Base-by-base conservation (phyloP, 1,284 basidiomycete species). In the Sporisorium reilianum region DNA sequence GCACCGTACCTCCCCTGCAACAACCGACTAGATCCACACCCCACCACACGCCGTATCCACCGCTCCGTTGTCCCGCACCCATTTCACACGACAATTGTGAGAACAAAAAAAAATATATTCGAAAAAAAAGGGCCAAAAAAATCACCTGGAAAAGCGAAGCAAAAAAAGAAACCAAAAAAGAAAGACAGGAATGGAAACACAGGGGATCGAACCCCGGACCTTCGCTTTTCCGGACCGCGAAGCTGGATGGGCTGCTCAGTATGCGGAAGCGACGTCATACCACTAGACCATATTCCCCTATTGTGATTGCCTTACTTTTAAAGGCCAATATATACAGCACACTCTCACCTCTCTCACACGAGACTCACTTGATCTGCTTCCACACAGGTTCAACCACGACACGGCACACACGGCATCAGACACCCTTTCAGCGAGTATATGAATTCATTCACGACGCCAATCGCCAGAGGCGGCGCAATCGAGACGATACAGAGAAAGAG, bases 211-310 rank as follows among this genome's bases (percentile, higher is more conserved):
- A 73, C 70, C 70, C 70, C 70, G 70, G 70, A 73, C 70, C 70
- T 73, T 73, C 70, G 64, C 70, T 73, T 73, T 53, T 48, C 63
- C 61, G 61, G 38, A 57, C 64, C 54, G 50, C 52, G 28, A 56
- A 55, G 38, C 26, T 36, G 20, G 32, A 16, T 42, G 20, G 50
- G 34, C 40, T 42, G 48, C 44, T n/a, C 45, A 40, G 64, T 51
- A 64, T 73, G 70, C 70, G 70, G 70, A 73, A 73, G 70, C 64
- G 70, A 73, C 70, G 70, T 73, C 70, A 73, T 73, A 73, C 70
- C 70, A 73, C 70, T 73, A 73, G 70, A 73, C 70, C 70, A 73
- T 73, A 73, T 73, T 73, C 70, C 70, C 70, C 55, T 22, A 51
- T 50, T 46, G 28, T 64, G 52, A 3, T 41, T 1, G 7, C n/a